Conservation (phyloP, 2,329 filamentous ascomycete genomes). For the Aulographum hederae region DNA sequence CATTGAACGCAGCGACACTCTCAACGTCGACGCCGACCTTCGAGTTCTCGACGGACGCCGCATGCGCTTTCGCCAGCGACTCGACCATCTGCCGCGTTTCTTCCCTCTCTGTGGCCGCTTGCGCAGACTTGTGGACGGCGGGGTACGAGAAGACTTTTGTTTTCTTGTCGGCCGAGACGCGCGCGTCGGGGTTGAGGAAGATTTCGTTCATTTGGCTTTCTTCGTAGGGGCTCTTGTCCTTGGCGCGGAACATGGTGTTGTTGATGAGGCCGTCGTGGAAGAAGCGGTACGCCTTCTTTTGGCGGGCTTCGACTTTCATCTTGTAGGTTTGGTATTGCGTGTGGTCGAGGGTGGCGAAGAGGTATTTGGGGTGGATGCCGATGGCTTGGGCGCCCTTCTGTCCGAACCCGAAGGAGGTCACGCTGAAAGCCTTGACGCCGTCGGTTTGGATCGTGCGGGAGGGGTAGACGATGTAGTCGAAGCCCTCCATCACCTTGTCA, state of each 20-base stretch:
- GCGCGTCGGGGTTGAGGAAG: constrained; percentile 84
- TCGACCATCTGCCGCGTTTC: constrained; percentile 58
- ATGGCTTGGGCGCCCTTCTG: constrained; percentile 98
- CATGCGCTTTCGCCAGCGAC: constrained; percentile 48
- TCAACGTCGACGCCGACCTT: constrained; percentile 92
- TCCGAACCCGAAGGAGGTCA: constrained; percentile 97
- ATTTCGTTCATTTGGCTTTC: constrained; percentile 74
- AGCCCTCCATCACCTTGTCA: constrained; percentile 90
- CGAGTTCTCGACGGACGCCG: constrained; percentile 30
- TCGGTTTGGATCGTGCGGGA: constrained; percentile 93
- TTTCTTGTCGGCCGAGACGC: constrained; percentile 76
- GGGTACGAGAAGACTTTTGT: constrained; percentile 60
- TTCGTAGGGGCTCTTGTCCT: constrained; percentile 75
- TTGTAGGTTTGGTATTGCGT: constrained; percentile 67
- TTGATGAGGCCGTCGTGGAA: constrained; percentile 98
- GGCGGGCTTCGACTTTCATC: constrained; percentile 72
- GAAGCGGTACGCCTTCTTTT: constrained; percentile 98
- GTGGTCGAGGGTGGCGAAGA: constrained; percentile 86
- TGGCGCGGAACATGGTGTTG: constrained; percentile 94
- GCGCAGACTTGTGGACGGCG: constrained; percentile 42
- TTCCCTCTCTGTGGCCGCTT: constrained; percentile 44
- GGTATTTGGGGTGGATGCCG: constrained; percentile 89
- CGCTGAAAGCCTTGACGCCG: constrained; percentile 94
- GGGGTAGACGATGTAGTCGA: constrained; percentile 94
- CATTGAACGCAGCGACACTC: constrained; percentile 70